A percentile compares a stretch with the other conserved stretches of the same genome.
These are phyloP conservation scores for Lentinus tigrinus DNA, from an alignment of 768 basidiomycete genomes.

Conservation along the genomic window DNA sequence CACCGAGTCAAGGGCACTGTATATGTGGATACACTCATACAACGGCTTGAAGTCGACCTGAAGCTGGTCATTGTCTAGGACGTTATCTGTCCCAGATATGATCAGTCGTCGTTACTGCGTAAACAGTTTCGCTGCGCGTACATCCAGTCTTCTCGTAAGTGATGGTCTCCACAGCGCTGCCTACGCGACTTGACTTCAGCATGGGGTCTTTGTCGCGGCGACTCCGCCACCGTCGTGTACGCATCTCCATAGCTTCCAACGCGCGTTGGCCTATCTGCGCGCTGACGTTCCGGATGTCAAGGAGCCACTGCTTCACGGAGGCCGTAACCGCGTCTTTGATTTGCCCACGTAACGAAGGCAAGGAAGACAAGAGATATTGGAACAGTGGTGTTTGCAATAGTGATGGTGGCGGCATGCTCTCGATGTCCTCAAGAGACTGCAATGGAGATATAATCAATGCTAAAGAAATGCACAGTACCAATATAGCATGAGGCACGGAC, in stretches of 20 bases:
- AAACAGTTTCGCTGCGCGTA: constrained; percentile 39
- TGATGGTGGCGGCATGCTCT: constrained; percentile 83
- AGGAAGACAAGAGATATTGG: constrained; percentile 84
- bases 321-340: constrained; percentile 94
- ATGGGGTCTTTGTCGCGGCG: constrained; percentile 84
- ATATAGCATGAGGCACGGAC: constrained; percentile 50
- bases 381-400: constrained; percentile 93
- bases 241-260: constrained; percentile 84
- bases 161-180: constrained; percentile 89
- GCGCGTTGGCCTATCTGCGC: constrained; percentile 84
- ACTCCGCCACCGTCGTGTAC: constrained; percentile 79
- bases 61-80: constrained; percentile 85
- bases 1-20: constrained; percentile 86
- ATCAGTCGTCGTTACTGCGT: background rate
- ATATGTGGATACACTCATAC: constrained; percentile 96
- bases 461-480: constrained; percentile 15
- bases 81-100: constrained; percentile 57
- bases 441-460: constrained; percentile 27
- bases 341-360: constrained; percentile 85
- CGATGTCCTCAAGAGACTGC: constrained; percentile 94
- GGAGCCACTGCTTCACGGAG: constrained; percentile 94
- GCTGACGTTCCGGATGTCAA: constrained; percentile 89
- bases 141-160: constrained; percentile 94
- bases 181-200: constrained; percentile 73
- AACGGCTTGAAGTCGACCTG: constrained; percentile 92